Evolutionary conservation across 2,329 filamentous ascomycete species (phyloP).

Genomic region (Claviceps spartinae): DNA sequence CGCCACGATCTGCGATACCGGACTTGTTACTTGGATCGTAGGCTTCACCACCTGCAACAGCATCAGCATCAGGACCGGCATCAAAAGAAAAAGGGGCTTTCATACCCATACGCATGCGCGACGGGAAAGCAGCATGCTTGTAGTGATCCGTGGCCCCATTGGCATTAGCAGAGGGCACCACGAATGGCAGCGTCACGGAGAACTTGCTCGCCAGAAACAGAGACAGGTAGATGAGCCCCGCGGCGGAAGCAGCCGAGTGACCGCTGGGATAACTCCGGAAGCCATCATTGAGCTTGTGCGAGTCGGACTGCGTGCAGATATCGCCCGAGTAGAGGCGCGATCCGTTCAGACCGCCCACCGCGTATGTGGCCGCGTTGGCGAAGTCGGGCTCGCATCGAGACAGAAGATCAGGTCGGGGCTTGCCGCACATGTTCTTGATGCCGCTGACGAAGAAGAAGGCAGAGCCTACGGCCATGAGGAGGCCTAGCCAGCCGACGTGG

Average conservation of each 20-base stretch:
- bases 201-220: conserved; percentile 81
- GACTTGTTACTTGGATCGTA: conserved; percentile 18
- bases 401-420: conserved; percentile 70
- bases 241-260: conserved; percentile 54
- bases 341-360: conserved; percentile 49
- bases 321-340: conserved; percentile 59
- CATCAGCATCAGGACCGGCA: background rate
- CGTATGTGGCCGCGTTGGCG: conserved; percentile 41
- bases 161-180: conserved; percentile 31
- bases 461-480: conserved; percentile 56
- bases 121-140: conserved; percentile 57
- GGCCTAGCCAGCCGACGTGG: conserved; percentile 72
- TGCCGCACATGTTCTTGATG: conserved; percentile 64
- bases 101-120: conserved; percentile 35
- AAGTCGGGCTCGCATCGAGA: conserved; percentile 66
- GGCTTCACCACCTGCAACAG: conserved; percentile 23
- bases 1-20: conserved; percentile 10
- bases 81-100: background rate
- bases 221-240: conserved; percentile 71
- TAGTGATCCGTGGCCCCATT: conserved; percentile 29
- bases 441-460: conserved; percentile 73
- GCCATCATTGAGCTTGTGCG: conserved; percentile 54
- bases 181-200: conserved; percentile 57
- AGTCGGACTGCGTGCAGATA: conserved; percentile 60
- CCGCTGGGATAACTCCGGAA: conserved; percentile 61